Evolutionary conservation across 164 flowering plant genomes (phyloP).

Genomic region (Nymphaea colorata): DNA sequence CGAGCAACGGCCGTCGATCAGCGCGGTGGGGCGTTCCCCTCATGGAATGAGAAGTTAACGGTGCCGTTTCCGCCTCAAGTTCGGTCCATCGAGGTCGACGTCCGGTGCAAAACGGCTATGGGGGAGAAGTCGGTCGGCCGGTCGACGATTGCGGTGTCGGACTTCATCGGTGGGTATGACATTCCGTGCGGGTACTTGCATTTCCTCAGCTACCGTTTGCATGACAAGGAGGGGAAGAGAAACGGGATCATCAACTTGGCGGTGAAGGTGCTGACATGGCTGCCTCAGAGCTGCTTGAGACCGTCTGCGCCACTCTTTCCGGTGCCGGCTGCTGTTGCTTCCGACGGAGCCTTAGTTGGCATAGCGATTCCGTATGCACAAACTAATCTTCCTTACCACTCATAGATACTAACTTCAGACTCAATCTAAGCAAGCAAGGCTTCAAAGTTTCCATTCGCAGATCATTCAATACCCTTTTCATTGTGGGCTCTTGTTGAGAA

Average conservation of each 20-base stretch:
- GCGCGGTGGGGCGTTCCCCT: constrained; percentile 31
- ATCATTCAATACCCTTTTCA: no score
- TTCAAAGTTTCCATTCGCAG: no score
- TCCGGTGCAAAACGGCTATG: background rate
- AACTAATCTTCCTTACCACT: no score
- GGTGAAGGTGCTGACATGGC: background rate
- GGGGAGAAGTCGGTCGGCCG: background rate
- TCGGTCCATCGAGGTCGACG: constrained; percentile 1
- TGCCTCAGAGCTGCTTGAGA: background rate
- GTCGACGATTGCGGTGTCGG: constrained; percentile 2
- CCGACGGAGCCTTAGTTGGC: no score
- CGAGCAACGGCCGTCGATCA: constrained; percentile 11
- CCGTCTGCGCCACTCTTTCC: no score
- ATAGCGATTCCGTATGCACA: no score
- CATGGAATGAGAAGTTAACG: constrained; percentile 37
- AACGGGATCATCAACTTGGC: constrained; percentile 6
- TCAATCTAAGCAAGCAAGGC: no score
- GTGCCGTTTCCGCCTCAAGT: background rate
- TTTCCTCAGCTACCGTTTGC: constrained; percentile 8
- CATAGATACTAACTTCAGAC: no score
- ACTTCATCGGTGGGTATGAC: background rate
- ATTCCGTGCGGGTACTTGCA: background rate
- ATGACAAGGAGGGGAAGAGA: background rate
- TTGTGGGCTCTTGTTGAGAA: no score
- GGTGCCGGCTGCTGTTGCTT: no score